phyloP scores from a whole-genome alignment of 2,329 filamentous ascomycete genomes.

The Penicillium thymicola region DNA sequence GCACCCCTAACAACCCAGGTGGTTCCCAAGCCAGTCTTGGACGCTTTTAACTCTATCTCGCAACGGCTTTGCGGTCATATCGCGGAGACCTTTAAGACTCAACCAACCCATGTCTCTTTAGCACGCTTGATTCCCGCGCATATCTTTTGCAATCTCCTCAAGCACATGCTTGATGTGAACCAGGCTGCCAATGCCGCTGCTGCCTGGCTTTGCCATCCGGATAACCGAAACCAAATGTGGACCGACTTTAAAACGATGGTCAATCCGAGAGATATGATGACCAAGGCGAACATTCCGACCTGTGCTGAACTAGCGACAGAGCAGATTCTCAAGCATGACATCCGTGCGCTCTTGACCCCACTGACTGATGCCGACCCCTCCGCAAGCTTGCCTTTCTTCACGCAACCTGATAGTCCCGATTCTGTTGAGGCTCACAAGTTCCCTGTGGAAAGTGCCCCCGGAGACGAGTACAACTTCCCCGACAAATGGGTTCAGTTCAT shows the following conservation, averaged over 20 bases:
- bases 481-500: conserved; percentile 49
- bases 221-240: conserved; percentile 94
- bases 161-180: conserved; percentile 86
- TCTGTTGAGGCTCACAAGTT: conserved; percentile 31
- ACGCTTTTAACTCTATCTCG: conserved; percentile 83
- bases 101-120: conserved; percentile 78
- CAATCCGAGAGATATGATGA: conserved; percentile 40
- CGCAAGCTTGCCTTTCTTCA: conserved; percentile 33
- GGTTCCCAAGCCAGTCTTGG: conserved; percentile 80
- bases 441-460: conserved; percentile 36
- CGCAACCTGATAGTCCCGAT: conserved; percentile 32
- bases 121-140: conserved; percentile 87
- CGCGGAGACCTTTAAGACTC: conserved; percentile 76
- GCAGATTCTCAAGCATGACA: conserved; percentile 44
- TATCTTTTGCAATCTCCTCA: conserved; percentile 80
- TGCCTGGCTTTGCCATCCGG: conserved; percentile 83
- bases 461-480: conserved; percentile 47
- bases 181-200: conserved; percentile 90
- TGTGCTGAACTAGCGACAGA: conserved; percentile 37
- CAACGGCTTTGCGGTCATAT: conserved; percentile 78
- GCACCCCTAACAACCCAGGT: conserved; percentile 87
- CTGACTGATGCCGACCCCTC: conserved; percentile 33
- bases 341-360: conserved; percentile 44
- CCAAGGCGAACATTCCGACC: conserved; percentile 40
- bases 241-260: conserved; percentile 63